phyloP scores from a whole-genome alignment of 2,329 filamentous ascomycete genomes.

The Phaeosphaeriaceae sp. region DNA sequence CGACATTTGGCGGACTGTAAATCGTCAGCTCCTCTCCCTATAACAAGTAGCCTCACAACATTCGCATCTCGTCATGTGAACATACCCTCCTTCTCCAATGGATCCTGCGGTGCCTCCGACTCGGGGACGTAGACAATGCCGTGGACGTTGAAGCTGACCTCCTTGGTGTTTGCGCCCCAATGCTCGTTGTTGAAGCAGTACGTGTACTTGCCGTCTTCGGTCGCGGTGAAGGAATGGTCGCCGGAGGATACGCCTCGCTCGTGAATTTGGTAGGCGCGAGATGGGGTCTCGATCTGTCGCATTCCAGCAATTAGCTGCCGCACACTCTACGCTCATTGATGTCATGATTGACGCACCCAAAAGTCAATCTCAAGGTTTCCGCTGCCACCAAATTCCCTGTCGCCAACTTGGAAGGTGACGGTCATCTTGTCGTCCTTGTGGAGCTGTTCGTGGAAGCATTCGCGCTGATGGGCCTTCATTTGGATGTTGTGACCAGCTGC shows the following conservation, averaged over 20 bases:
- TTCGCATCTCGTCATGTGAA: background rate
- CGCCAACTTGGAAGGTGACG: conserved; percentile 96
- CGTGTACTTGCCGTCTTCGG: conserved; percentile 83
- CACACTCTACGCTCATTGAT: background rate
- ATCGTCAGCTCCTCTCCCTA: background rate
- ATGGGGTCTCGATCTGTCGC: conserved; percentile 77
- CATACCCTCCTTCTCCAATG: conserved; percentile 87
- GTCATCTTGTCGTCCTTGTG: conserved; percentile 98
- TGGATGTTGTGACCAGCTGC: conserved; percentile 92
- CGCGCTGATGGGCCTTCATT: conserved; percentile 87
- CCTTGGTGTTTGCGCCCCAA: conserved; percentile 95
- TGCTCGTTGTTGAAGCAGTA: conserved; percentile 99
- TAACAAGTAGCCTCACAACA: conserved; percentile 9
- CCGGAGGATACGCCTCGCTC: conserved; percentile 85
- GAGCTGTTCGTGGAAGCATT: conserved; percentile 96
- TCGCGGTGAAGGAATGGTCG: conserved; percentile 90
- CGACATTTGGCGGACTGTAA: conserved; percentile 77
- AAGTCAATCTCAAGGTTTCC: conserved; percentile 98
- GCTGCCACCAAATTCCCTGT: conserved; percentile 92
- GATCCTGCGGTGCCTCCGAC: conserved; percentile 81
- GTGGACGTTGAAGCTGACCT: conserved; percentile 99
- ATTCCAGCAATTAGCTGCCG: background rate
- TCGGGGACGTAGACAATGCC: conserved; percentile 97
- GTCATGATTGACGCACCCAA: conserved; percentile 77
- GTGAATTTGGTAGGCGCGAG: conserved; percentile 77